phyloP scores from a whole-genome alignment of 1,284 basidiomycete genomes.

The Rhizopogon hawkerae region DNA sequence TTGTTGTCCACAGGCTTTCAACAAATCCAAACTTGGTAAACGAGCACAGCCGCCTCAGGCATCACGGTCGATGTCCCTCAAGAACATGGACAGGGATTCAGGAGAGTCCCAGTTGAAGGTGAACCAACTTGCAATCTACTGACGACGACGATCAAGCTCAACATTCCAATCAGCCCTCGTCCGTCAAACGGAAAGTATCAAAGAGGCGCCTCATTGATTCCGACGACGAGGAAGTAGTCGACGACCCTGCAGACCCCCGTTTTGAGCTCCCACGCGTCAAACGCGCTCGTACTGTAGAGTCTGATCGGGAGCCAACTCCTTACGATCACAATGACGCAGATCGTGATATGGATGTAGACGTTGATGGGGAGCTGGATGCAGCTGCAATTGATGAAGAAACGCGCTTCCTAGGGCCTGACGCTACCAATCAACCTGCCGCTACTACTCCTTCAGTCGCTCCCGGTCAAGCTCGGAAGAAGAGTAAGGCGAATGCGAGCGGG shows the following conservation, averaged over 20 bases:
- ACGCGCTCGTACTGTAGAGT: constrained; percentile 22
- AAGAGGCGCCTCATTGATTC: constrained; percentile 24
- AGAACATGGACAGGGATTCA: neutral
- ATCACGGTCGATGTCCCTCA: no score
- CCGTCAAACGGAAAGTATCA: constrained; percentile 13
- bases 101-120: constrained; percentile 16
- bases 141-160: constrained; percentile 10
- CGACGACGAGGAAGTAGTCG: constrained; percentile 17
- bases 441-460: neutral
- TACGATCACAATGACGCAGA: constrained; percentile 2
- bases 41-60: neutral
- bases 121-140: neutral
- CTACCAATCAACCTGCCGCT: neutral
- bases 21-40: constrained; percentile 8
- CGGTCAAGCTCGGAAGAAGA: constrained; percentile 3
- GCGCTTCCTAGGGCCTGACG: constrained; percentile 18
- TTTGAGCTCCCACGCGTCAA: constrained; percentile 14
- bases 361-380: constrained; percentile 11
- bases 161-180: constrained; percentile 3
- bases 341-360: constrained; percentile 19
- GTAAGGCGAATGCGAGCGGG: constrained; percentile 1
- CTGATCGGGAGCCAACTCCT: constrained; percentile 7
- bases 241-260: neutral
- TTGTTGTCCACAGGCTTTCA: constrained; percentile 12
- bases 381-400: constrained; percentile 11